Conservation (phyloP, 805 yeast species). For the Ogataea neopini region DNA sequence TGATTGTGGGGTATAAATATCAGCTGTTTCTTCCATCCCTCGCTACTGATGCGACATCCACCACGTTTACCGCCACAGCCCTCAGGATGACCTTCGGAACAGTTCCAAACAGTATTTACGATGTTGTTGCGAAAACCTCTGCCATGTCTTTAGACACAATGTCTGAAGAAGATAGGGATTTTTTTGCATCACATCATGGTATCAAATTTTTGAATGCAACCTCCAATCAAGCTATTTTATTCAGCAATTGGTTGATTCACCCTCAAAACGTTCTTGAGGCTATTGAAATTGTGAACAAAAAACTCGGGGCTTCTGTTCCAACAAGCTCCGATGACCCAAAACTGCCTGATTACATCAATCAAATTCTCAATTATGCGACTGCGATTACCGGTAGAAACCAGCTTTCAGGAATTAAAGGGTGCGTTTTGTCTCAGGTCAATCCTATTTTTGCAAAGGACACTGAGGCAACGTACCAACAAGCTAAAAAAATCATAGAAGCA, state of each 20-base stretch:
- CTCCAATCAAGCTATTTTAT: conserved; percentile 32
- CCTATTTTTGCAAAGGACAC: conserved; percentile 32
- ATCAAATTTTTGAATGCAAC: conserved; percentile 30
- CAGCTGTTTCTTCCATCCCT: too few relatives aligned
- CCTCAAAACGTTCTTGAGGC: conserved; percentile 27
- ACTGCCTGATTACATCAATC: conserved; percentile 18
- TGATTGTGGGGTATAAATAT: too few relatives aligned
- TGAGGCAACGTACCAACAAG: conserved; percentile 29
- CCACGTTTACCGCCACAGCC: too few relatives aligned
- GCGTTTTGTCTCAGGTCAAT: conserved; percentile 32
- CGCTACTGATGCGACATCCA: too few relatives aligned
- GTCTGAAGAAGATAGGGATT: conserved; percentile 25
- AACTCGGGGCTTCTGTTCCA: conserved; percentile 16
- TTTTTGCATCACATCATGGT: conserved; percentile 12
- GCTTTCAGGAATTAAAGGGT: conserved; percentile 23
- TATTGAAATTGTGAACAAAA: conserved; percentile 16
- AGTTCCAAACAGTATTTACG: conserved; percentile 10
- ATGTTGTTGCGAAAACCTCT: conserved; percentile 24
- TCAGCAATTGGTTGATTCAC: conserved; percentile 24
- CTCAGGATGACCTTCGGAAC: too few relatives aligned
- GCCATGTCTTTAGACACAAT: conserved; percentile 28
- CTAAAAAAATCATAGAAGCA: conserved; percentile 31
- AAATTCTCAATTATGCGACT: conserved; percentile 23
- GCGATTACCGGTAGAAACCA: conserved; percentile 30
- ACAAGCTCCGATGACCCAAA: conserved; percentile 11